Conservation (phyloP, 2,329 filamentous ascomycete species). For the Colletotrichum camelliae region DNA sequence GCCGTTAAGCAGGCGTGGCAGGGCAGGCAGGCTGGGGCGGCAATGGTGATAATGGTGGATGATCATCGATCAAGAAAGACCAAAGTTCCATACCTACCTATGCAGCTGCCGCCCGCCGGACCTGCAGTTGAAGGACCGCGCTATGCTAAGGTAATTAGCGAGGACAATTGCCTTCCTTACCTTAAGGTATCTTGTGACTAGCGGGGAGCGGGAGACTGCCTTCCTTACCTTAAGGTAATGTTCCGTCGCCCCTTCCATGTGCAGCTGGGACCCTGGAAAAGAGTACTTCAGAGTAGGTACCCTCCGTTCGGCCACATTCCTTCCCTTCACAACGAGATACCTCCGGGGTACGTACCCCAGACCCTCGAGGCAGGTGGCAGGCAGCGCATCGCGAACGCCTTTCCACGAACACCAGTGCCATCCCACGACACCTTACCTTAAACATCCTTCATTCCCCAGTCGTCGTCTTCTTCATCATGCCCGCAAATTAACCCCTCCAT, state of each 20-base stretch:
- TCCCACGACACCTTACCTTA: background rate
- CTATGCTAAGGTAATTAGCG: background rate
- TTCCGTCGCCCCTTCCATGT: background rate
- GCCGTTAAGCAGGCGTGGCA: background rate
- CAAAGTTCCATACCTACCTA: background rate
- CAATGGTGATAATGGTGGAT: background rate
- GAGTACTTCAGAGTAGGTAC: background rate
- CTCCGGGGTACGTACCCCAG: background rate
- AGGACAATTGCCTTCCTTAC: background rate
- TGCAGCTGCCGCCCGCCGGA: background rate
- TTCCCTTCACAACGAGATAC: background rate
- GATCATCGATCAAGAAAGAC: background rate
- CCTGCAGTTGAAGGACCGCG: background rate
- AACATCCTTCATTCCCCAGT: conserved; percentile 1
- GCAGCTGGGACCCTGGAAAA: conserved; percentile 7
- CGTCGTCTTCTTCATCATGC: background rate
- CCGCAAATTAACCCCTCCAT: background rate
- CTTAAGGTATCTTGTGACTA: background rate
- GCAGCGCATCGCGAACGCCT: background rate
- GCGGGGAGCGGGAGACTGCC: background rate
- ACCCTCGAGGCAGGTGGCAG: background rate
- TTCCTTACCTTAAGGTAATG: background rate
- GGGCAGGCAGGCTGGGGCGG: background rate
- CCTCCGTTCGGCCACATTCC: background rate
- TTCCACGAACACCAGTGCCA: background rate